phyloP scores from a whole-genome alignment of 768 basidiomycete species.

The Russula sp. region DNA sequence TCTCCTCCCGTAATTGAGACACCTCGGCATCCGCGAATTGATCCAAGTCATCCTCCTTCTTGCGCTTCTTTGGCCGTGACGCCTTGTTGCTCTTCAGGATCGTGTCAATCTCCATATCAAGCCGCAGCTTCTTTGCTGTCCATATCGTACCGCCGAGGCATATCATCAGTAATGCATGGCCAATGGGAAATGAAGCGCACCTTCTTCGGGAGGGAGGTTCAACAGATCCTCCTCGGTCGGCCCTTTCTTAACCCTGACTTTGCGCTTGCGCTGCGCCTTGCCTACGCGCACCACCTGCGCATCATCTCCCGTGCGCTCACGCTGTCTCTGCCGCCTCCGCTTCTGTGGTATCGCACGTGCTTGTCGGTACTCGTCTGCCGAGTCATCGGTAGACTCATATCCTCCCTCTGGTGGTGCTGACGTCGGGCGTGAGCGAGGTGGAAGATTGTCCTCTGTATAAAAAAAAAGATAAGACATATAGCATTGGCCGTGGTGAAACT shows the following conservation, averaged over 20 bases:
- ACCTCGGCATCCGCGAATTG: constrained; percentile 89
- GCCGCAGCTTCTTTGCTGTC: constrained; percentile 68
- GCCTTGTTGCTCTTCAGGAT: constrained; percentile 80
- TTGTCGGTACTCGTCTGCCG: constrained; percentile 54
- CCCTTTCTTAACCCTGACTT: constrained; percentile 24
- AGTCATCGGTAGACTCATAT: constrained; percentile 42
- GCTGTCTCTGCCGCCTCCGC: constrained; percentile 31
- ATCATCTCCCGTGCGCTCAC: constrained; percentile 33
- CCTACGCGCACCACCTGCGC: constrained; percentile 36
- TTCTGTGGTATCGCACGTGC: constrained; percentile 34
- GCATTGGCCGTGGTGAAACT: not conserved
- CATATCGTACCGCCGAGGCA: constrained; percentile 11
- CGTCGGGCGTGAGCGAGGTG: constrained; percentile 40
- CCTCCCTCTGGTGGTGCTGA: constrained; percentile 37
- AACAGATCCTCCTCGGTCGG: constrained; percentile 63
- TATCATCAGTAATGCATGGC: not conserved
- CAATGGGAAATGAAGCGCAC: constrained; percentile 40
- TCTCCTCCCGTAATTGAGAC: constrained; percentile 78
- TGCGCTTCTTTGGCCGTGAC: constrained; percentile 60
- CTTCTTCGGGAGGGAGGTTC: constrained; percentile 74
- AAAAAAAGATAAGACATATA: not conserved
- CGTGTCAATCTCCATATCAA: constrained; percentile 83
- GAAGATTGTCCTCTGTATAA: constrained; percentile 41
- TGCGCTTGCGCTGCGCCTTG: constrained; percentile 58
- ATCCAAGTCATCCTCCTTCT: constrained; percentile 84